phyloP scores from a whole-genome alignment of 139 green algal genomes.

The Deuterostichococcus epilithicus region DNA sequence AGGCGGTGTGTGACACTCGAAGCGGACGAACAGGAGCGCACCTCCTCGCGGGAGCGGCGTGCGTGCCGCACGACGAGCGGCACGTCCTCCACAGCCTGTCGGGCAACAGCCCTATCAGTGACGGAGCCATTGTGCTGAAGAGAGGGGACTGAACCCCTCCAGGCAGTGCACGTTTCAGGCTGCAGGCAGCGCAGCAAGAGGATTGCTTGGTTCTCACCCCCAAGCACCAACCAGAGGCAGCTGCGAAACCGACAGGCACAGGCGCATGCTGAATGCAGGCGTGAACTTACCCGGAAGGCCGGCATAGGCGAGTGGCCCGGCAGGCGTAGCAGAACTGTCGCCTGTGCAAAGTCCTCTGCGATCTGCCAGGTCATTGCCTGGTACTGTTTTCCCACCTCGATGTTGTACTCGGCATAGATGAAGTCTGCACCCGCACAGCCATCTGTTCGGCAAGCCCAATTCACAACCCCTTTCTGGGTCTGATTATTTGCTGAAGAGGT shows the following conservation, averaged over 20 bases:
- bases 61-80: slow-evolving; percentile 57
- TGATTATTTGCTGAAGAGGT: too few species aligned
- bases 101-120: too few species aligned
- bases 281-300: slow-evolving; percentile 59
- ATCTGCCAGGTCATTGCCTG: slow-evolving; percentile 46
- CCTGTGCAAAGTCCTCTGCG: slow-evolving; percentile 57
- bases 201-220: too few species aligned
- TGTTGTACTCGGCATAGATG: slow-evolving; percentile 61
- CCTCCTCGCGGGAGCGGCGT: slow-evolving; percentile 13
- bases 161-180: too few species aligned
- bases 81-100: slow-evolving; percentile 62
- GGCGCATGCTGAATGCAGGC: too few species aligned
- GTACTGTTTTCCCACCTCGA: slow-evolving; percentile 14
- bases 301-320: slow-evolving; percentile 59
- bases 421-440: slow-evolving; percentile 44
- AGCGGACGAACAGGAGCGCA: not conserved
- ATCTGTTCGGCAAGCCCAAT: too few species aligned
- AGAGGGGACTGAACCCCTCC: too few species aligned
- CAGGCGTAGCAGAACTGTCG: slow-evolving; percentile 42
- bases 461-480: too few species aligned
- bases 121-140: too few species aligned
- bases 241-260: too few species aligned
- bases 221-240: too few species aligned
- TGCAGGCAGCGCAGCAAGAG: too few species aligned
- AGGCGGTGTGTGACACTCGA: not conserved